Evolutionary conservation across 257 asterid species (phyloP).

Genomic region (Scutellaria minor): DNA sequence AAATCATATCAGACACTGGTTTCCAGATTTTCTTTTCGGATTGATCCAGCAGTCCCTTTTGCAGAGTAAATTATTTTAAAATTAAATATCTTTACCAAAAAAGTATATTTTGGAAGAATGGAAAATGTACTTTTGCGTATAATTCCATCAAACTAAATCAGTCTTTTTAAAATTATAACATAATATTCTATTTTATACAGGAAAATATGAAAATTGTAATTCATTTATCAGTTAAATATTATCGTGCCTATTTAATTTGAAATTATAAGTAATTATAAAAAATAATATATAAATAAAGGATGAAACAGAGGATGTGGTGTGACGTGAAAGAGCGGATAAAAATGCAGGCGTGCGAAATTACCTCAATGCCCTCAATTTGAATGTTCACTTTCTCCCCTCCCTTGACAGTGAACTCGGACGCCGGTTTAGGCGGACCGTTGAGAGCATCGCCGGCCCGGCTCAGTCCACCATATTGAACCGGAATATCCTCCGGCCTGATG

Average conservation of each 20-base stretch:
- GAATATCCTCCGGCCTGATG: slow-evolving; percentile 78
- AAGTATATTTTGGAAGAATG: too few species aligned
- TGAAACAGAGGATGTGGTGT: too few species aligned
- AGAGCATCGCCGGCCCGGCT: slow-evolving; percentile 66
- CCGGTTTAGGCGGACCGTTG: slow-evolving; percentile 71
- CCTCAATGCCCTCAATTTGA: slow-evolving; percentile 95
- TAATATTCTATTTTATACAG: too few species aligned
- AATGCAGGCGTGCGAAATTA: slow-evolving; percentile 6
- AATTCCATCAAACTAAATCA: too few species aligned
- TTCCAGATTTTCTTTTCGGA: slow-evolving; percentile 20
- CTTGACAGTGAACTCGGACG: slow-evolving; percentile 79
- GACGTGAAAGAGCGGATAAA: too few species aligned
- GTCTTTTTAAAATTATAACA: too few species aligned
- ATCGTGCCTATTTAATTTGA: too few species aligned
- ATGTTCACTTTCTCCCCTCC: slow-evolving; percentile 95
- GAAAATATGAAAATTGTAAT: too few species aligned
- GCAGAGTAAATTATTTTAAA: neutral
- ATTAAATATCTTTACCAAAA: neutral
- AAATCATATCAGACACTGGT: slow-evolving; percentile 15
- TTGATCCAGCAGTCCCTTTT: neutral
- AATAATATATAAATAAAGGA: too few species aligned
- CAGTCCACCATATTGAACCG: slow-evolving; percentile 88
- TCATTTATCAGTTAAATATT: too few species aligned
- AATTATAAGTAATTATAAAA: too few species aligned
- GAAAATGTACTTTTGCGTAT: too few species aligned